Evolutionary conservation across 352 stramenopile species (phyloP), one percentile per base, ranked within the genome.

Genomic region (Thalassiosira ordinaria): DNA sequence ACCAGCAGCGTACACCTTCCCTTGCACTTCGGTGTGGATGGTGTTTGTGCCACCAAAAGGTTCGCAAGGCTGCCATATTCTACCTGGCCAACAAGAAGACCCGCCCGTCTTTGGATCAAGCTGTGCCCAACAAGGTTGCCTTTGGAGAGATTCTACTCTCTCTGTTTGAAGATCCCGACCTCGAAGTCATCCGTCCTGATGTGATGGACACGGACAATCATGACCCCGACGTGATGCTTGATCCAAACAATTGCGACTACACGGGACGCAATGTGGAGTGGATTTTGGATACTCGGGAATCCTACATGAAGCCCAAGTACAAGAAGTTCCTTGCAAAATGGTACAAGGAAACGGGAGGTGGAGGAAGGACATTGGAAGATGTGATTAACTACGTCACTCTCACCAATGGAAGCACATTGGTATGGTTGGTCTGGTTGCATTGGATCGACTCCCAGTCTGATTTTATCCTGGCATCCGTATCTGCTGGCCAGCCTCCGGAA

Each of bases 281-380:
- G 41, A 51, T 51, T 16, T 51, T 51, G 16, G 8, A 20, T 4
- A 72, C 62, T 22, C 64, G 62, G 24, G 13, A 2, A 6, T 13
- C 2, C 5, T 72, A 63, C 22, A 22, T 74, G 8, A 65, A 55
- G 33, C 64, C 64, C 1, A 66, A 66, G 49, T 65, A 55, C 29
- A 74, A 65, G 49, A 27, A 64, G 27, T n/a, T 53, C 11, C 11
- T 75, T 2, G 29, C 0, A 1, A 66, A 63, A 13, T 80, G 71
- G 71, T 67, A 75, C 29, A 80, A 69, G 27, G 62, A 80, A 1
- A 80, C 71, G 2, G 71, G 64, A 27, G 71, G 71, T 41, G 71
- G 71, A 16, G 26, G 39, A 14, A 49, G 62, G 2, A 37, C 1
- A 3, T 24, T 41, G 0, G 14, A 22, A 9, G 33, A 55, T 53